Evolutionary conservation across 129 eudicot genomes (phyloP).

Genomic region (Helianthus tuberosus): DNA sequence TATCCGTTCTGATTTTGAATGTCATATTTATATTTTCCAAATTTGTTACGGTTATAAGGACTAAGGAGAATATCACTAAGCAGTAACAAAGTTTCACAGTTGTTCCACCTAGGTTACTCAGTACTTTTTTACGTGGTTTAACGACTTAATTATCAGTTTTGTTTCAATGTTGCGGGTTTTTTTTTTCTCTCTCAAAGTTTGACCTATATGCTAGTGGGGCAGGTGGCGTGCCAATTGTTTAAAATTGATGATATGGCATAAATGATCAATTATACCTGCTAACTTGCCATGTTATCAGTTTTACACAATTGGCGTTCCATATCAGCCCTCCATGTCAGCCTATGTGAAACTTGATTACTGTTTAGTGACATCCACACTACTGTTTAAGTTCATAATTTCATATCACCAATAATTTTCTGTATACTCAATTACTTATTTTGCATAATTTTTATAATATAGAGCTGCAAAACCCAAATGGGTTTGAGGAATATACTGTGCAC

Average conservation of each 20-base stretch:
- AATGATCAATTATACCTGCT: not conserved
- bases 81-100: not conserved
- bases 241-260: not conserved
- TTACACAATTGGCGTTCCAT: not conserved
- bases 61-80: not conserved
- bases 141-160: not conserved
- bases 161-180: too few species aligned
- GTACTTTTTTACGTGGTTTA: not conserved
- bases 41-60: conserved; percentile 4
- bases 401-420: not conserved
- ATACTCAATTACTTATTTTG: not conserved
- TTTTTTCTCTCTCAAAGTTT: too few species aligned
- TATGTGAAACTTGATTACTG: conserved; percentile 1
- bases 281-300: not conserved
- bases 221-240: not conserved
- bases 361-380: not conserved
- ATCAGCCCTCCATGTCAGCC: not conserved
- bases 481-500: conserved; percentile 77
- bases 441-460: conserved; percentile 34
- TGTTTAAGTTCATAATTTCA: not conserved
- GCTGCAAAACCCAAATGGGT: conserved; percentile 78
- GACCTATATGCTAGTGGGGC: not conserved
- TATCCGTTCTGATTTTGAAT: not conserved
- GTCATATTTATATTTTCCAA: not conserved
- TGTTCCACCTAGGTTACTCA: not conserved